A percentile compares a stretch with the other conserved stretches of the same genome.
phyloP scores from a whole-genome alignment of 345 rosid genomes.

The Viola odorata region DNA sequence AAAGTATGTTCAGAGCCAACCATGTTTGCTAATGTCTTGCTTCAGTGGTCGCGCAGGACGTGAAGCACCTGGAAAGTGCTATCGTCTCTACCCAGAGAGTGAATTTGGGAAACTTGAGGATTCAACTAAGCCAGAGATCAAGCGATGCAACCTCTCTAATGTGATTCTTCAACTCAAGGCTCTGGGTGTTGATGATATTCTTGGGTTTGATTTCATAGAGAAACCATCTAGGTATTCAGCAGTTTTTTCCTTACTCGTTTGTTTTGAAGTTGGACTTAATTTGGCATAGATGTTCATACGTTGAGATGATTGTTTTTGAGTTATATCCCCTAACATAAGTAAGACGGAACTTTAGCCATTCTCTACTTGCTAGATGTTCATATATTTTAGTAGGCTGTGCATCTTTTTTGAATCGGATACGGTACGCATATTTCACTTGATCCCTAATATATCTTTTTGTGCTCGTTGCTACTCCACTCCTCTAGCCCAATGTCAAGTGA shows the following conservation, averaged over 20 bases:
- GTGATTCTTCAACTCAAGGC: constrained; percentile 89
- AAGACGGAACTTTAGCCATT: too few relatives aligned
- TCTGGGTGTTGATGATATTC: constrained; percentile 77
- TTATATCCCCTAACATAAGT: too few relatives aligned
- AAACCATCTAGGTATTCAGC: constrained; percentile 69
- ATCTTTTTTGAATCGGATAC: too few relatives aligned
- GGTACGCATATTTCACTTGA: too few relatives aligned
- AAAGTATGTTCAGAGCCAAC: too few relatives aligned
- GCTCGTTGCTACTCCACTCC: too few relatives aligned
- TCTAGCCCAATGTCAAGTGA: too few relatives aligned
- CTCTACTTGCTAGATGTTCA: too few relatives aligned
- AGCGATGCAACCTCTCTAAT: constrained; percentile 86
- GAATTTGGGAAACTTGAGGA: constrained; percentile 90
- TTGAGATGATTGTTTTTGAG: not conserved
- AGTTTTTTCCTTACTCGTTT: not conserved
- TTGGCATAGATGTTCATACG: not conserved
- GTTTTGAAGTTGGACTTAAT: not conserved
- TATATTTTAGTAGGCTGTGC: too few relatives aligned
- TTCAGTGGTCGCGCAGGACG: constrained; percentile 96
- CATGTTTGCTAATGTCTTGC: too few relatives aligned
- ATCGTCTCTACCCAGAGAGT: constrained; percentile 80
- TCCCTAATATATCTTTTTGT: too few relatives aligned
- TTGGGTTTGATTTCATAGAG: constrained; percentile 91
- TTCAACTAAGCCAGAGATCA: constrained; percentile 88
- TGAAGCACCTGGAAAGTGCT: constrained; percentile 92